These are phyloP conservation scores for Phytophthora foliorum DNA, from an alignment of 352 stramenopile genomes.

Conservation along the genomic window DNA sequence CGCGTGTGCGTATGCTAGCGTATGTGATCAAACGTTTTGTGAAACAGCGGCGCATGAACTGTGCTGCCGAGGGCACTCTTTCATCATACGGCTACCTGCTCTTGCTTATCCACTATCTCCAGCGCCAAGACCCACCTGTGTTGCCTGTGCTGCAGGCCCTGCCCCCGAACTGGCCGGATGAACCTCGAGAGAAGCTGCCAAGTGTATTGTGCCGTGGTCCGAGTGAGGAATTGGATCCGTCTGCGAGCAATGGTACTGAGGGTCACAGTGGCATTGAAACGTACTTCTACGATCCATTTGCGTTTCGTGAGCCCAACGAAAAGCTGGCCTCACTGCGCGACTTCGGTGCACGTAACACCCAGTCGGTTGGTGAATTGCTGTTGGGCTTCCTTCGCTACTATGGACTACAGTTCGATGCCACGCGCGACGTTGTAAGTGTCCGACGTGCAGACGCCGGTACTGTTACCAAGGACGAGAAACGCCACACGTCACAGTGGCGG, in stretches of 20 bases:
- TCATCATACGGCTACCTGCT: constrained; percentile 89
- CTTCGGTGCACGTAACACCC: constrained; percentile 59
- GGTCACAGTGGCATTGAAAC: constrained; percentile 63
- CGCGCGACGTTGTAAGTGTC: constrained; percentile 71
- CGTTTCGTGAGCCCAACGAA: constrained; percentile 54
- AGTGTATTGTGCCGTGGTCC: constrained; percentile 65
- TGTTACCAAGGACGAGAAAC: constrained; percentile 85
- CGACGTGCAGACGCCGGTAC: constrained; percentile 61
- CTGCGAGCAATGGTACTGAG: constrained; percentile 29
- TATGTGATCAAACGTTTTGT: constrained; percentile 89
- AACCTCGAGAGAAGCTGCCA: constrained; percentile 48
- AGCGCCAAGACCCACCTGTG: constrained; percentile 74
- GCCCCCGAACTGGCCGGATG: constrained; percentile 59
- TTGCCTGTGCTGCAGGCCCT: constrained; percentile 81
- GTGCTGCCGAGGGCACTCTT: constrained; percentile 80
- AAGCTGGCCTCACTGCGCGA: constrained; percentile 53
- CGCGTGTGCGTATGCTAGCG: constrained; percentile 79
- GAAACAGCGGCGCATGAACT: constrained; percentile 87
- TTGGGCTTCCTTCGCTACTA: constrained; percentile 85
- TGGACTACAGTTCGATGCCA: constrained; percentile 77
- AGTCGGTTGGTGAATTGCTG: constrained; percentile 72
- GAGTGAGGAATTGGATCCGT: constrained; percentile 49
- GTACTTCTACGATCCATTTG: constrained; percentile 88
- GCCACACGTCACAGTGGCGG: constrained; percentile 70
- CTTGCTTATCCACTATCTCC: constrained; percentile 88